Evolutionary conservation across 129 eudicot genomes (phyloP), one percentile per base, ranked within the genome.

Genomic region (Sambucus nigra): DNA sequence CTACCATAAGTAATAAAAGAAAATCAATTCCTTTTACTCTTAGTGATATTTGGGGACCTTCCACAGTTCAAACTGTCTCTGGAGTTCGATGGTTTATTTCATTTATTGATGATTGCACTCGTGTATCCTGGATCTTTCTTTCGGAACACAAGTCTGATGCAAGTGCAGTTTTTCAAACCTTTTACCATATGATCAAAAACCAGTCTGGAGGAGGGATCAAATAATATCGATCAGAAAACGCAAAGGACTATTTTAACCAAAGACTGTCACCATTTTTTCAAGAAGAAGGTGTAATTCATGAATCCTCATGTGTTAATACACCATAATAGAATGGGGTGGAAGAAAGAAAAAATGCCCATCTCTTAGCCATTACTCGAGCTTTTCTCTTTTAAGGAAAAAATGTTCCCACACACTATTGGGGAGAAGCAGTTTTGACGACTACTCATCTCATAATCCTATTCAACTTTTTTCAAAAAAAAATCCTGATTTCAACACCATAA

Each of bases 31-130:
- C 53, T 21, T 48, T 19, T 48, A 5, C 18, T 48, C 13, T 48
- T 19, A 48, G 53, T 48, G 53, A 48, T 7, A 1, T 48, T n/a
- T 48, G 26, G 53, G 53, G 27, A 4, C 53, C 53, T 4, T 21
- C 53, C 13, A 6, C 8, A 31, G 26, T 17, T 5, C 53, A 24
- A 3, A 48, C 18, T 19, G 13, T 48, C 21, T 48, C 28, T n/a
- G 25, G 26, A 26, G 26, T 13, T 17, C 25, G 1, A 4, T 48
- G 53, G 53, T 18, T 48, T 20, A 2, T 48, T 5, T n/a, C 26
- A 8, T 48, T 48, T 5, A 48, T 48, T 18, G 15, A 48, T 48
- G 27, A 48, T 48, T 48, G 53, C 25, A 48, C 25, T 31, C 38
- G 8, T 6, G 38, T 31, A 5, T 31, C 38, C 0, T 31, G 38